A percentile compares a stretch with the other conserved stretches of the same genome.
phyloP scores from a whole-genome alignment of 176 grass and related monocot species.

The Chrysopogon serrulatus region DNA sequence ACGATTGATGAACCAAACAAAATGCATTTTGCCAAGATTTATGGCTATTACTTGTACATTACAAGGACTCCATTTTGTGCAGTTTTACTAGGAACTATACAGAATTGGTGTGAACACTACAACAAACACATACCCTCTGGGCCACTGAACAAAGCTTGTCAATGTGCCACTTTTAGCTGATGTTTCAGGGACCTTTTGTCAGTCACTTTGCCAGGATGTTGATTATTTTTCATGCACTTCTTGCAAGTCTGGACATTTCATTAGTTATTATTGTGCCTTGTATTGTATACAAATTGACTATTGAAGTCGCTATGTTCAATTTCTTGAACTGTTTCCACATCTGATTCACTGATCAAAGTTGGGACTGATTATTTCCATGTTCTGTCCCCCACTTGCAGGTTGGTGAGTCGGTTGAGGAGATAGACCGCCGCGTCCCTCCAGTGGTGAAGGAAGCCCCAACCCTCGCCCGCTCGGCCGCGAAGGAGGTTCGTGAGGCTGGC shows the following conservation, averaged over 20 bases:
- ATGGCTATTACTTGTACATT: background rate
- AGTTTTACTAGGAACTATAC: no score
- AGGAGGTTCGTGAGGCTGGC: slow-evolving; percentile 58
- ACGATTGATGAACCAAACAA: background rate
- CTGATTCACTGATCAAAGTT: background rate
- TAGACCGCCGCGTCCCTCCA: slow-evolving; percentile 58
- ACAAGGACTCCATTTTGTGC: background rate
- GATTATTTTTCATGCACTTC: background rate
- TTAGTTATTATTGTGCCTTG: background rate
- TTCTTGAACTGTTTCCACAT: background rate
- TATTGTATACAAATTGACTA: background rate
- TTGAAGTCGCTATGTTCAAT: background rate
- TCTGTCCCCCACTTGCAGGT: slow-evolving; percentile 25
- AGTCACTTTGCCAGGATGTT: background rate
- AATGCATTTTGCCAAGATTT: background rate
- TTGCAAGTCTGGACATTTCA: background rate
- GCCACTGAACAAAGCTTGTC: no score
- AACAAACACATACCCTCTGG: background rate
- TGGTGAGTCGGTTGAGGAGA: slow-evolving; percentile 54
- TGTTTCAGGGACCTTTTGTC: background rate
- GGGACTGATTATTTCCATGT: background rate
- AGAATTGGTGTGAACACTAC: background rate
- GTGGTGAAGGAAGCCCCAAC: slow-evolving; percentile 67
- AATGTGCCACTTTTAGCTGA: background rate
- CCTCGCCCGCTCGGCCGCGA: slow-evolving; percentile 44